These are phyloP conservation scores for Gynandropsis gynandra DNA, from an alignment of 345 rosid genomes.

Conservation along the genomic window DNA sequence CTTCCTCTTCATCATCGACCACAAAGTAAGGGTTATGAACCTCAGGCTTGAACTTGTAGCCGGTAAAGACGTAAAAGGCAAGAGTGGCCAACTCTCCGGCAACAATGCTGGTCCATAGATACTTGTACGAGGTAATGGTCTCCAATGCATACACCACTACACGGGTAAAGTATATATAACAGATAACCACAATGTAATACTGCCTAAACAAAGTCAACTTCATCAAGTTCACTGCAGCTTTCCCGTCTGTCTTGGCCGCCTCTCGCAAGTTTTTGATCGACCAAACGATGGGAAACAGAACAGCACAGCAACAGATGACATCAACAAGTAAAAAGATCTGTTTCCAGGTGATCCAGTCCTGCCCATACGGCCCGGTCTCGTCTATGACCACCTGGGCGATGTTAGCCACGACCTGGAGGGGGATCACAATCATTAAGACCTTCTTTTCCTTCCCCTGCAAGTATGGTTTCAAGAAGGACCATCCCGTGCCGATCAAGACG, in stretches of 20 bases:
- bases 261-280: constrained; percentile 89
- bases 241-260: constrained; percentile 88
- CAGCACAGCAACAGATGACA: constrained; percentile 92
- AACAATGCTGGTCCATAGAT: constrained; percentile 83
- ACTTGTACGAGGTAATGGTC: constrained; percentile 87
- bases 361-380: constrained; percentile 72
- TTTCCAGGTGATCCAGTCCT: constrained; percentile 84
- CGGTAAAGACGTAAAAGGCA: constrained; percentile 82
- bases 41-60: constrained; percentile 85
- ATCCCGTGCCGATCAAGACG: constrained; percentile 91
- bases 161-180: constrained; percentile 90
- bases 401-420: constrained; percentile 88
- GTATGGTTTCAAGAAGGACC: constrained; percentile 95
- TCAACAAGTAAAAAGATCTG: constrained; percentile 84
- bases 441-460: constrained; percentile 95
- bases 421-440: constrained; percentile 90
- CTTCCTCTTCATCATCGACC: constrained; percentile 93
- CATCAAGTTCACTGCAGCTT: constrained; percentile 89
- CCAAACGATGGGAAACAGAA: constrained; percentile 92
- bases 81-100: constrained; percentile 83
- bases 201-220: constrained; percentile 90
- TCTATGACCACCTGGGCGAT: constrained; percentile 90
- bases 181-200: constrained; percentile 88
- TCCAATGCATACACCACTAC: constrained; percentile 83
- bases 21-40: constrained; percentile 90